phyloP scores from a whole-genome alignment of 768 basidiomycete genomes.

The Panaeolus papilionaceus region DNA sequence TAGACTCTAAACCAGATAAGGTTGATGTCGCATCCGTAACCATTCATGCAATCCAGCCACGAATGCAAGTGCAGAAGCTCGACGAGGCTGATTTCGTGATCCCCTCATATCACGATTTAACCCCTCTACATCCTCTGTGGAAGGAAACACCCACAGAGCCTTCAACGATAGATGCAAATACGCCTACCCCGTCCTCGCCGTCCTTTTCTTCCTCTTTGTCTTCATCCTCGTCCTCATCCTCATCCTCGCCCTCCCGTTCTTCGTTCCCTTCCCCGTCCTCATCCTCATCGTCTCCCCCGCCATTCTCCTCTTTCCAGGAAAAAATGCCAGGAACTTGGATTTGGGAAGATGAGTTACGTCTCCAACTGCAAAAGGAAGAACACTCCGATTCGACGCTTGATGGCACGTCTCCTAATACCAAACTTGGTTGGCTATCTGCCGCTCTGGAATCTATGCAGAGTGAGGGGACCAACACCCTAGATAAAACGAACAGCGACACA shows the following conservation, averaged over 20 bases:
- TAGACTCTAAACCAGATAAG: background rate
- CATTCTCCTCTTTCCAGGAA: background rate
- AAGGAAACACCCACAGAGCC: background rate
- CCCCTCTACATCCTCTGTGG: background rate
- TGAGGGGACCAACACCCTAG: background rate
- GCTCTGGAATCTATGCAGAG: slow-evolving; percentile 21
- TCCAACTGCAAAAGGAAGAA: slow-evolving; percentile 33
- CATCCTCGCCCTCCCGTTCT: slow-evolving; percentile 6
- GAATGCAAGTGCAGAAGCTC: background rate
- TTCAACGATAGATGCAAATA: background rate
- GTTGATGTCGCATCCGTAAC: background rate
- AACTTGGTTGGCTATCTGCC: slow-evolving; percentile 25
- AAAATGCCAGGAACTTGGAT: slow-evolving; percentile 10
- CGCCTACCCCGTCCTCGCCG: background rate
- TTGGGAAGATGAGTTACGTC: slow-evolving; percentile 25
- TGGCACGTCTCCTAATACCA: slow-evolving; percentile 19
- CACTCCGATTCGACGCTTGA: slow-evolving; percentile 24
- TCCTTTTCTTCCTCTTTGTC: too few species aligned
- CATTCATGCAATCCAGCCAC: slow-evolving; percentile 2
- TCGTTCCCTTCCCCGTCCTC: slow-evolving; percentile 11
- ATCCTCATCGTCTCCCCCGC: slow-evolving; percentile 1
- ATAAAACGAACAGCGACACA: background rate
- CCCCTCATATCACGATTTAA: background rate
- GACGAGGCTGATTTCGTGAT: background rate
- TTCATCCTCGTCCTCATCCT: background rate